Conservation (phyloP, 768 basidiomycete genomes). For the Amanita molliuscula region DNA sequence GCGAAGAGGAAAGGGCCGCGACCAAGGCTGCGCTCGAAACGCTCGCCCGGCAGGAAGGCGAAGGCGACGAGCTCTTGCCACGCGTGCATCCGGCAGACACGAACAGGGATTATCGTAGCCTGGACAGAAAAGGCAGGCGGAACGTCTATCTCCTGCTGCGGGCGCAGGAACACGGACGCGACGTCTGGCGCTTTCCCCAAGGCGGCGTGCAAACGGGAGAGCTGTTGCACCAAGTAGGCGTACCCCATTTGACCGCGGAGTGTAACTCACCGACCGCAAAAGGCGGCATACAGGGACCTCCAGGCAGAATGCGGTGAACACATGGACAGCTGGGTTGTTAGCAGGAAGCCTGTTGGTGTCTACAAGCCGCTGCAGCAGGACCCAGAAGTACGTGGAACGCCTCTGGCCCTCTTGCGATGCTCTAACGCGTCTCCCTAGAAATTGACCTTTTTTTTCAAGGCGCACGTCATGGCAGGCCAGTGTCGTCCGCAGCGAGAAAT, state of each 20-base stretch:
- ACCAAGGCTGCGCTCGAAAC: slow-evolving; percentile 50
- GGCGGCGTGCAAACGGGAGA: slow-evolving; percentile 53
- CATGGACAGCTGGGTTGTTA: slow-evolving; percentile 95
- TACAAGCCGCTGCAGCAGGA: slow-evolving; percentile 37
- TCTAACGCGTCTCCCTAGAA: slow-evolving; percentile 29
- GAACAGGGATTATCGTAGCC: slow-evolving; percentile 51
- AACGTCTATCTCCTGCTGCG: slow-evolving; percentile 85
- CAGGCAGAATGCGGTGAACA: slow-evolving; percentile 60
- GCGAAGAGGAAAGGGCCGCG: slow-evolving; percentile 35
- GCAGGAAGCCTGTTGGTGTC: slow-evolving; percentile 79
- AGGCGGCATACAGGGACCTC: slow-evolving; percentile 73
- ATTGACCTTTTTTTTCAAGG: slow-evolving; percentile 85
- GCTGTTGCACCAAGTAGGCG: slow-evolving; percentile 65
- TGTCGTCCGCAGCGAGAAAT: slow-evolving; percentile 44
- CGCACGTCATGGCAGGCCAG: slow-evolving; percentile 86
- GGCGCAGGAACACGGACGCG: slow-evolving; percentile 33
- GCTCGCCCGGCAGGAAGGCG: slow-evolving; percentile 46
- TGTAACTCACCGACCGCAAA: background rate
- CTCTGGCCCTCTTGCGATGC: background rate
- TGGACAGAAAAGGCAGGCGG: slow-evolving; percentile 76
- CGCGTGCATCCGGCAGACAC: slow-evolving; percentile 53
- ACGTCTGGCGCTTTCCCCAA: slow-evolving; percentile 77
- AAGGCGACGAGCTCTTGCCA: slow-evolving; percentile 52
- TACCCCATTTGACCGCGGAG: background rate
- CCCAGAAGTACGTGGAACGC: slow-evolving; percentile 24